Conservation (phyloP, 2,329 filamentous ascomycete species). For the Akanthomyces uredinophilus region DNA sequence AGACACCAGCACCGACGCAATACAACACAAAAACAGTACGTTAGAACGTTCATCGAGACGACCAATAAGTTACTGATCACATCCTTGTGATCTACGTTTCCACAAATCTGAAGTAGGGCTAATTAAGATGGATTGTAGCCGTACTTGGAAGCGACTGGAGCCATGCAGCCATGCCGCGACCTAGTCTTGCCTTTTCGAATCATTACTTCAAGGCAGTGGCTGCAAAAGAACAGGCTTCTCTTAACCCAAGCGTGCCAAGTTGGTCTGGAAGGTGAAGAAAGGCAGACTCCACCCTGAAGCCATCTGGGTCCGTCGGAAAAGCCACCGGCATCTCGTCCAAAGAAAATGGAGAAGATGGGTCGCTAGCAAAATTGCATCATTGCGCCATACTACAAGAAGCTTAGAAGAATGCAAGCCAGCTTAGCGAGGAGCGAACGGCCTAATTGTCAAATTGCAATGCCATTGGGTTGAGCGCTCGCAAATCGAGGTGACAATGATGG, state of each 20-base stretch:
- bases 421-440: not conserved
- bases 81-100: constrained; percentile 5
- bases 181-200: not conserved
- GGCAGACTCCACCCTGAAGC: not conserved
- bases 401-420: not conserved
- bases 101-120: not conserved
- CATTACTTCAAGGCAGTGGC: not conserved
- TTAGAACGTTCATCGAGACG: not conserved
- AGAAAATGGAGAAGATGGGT: not conserved
- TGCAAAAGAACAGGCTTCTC: not conserved
- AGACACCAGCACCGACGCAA: not conserved
- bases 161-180: not conserved
- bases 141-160: not conserved
- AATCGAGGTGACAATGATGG: not conserved
- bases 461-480: not conserved
- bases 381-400: constrained; percentile 7
- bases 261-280: not conserved
- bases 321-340: not conserved
- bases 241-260: too few relatives aligned
- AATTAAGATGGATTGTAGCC: not conserved
- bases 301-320: constrained; percentile 6
- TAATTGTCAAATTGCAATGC: not conserved
- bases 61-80: not conserved
- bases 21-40: not conserved
- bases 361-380: constrained; percentile 4